Base-by-base conservation (phyloP, 1,139 yeast genomes). In the Insectozyma bohioensis region DNA sequence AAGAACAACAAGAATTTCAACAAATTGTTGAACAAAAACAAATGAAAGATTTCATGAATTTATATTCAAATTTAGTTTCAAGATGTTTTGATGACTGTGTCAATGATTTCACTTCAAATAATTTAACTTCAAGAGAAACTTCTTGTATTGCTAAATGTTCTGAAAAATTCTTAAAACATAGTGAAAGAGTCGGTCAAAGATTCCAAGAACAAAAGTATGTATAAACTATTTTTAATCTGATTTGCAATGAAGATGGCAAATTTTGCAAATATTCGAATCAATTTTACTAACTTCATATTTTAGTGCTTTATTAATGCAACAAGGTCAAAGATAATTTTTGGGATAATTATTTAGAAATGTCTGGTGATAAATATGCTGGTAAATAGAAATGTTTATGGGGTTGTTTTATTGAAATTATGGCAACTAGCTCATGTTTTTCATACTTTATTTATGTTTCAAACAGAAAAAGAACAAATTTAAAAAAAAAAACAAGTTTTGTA, bases 31-130 rank as follows among this genome's bases (percentile, higher is more conserved):
- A 90, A 69, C 92, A 86, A 61, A 92, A 92, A 76, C 98, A 92
- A 68, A 88, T 92, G 97, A 86, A 86, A 66, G 98, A 92, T 62
- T 92, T 90, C 80, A 90, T 90, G 97, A 82, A 94, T 61, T 78
- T 78, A 34, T 92, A 92, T 76, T 88, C 97, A 45, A 84, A 85
- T 59, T 78, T 92, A 53, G 97, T 92, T 38, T 92, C 94, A 63
- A 83, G 95, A 72, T 92, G 98, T 72, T 92, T 92, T 70, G 80
- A 80, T 40, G 97, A 92, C 68, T 92, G 98, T 70, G 96, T 92
- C 58, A 90, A 90, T 60, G 98, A 92, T 61, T 90, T 92, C 78
- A 92, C 98, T 39, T 87, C 97, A 30, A 82, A 85, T 57, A 79
- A 80, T 56, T 77, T 92, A 58, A 82, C 95, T 40, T 62, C 78